phyloP scores from a whole-genome alignment of 768 basidiomycete genomes.

The Postia placenta region DNA sequence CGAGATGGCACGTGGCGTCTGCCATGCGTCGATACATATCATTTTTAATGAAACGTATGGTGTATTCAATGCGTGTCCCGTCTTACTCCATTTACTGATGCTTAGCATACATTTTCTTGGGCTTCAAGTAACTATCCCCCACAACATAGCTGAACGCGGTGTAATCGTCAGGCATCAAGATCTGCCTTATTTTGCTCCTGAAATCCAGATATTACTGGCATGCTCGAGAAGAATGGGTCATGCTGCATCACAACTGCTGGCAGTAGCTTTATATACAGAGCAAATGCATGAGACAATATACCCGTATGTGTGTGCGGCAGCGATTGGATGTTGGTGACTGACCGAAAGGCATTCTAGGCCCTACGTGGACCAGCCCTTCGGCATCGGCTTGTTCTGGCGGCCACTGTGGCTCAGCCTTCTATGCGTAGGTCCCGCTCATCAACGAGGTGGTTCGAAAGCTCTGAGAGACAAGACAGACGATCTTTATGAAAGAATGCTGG shows the following conservation, averaged over 20 bases:
- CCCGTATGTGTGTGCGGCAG: too few species aligned
- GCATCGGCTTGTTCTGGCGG: constrained; percentile 53
- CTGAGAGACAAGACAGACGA: constrained; percentile 22
- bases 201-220: constrained; percentile 31
- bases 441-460: too few species aligned
- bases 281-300: constrained; percentile 59
- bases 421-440: constrained; percentile 17
- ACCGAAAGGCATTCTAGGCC: constrained; percentile 31
- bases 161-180: too few species aligned
- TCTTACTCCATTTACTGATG: too few species aligned
- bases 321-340: too few species aligned
- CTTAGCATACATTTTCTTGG: constrained; percentile 68
- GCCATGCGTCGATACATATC: constrained; percentile 56
- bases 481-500: constrained; percentile 55
- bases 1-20: constrained; percentile 56
- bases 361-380: constrained; percentile 61
- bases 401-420: constrained; percentile 33
- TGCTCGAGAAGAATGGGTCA: constrained; percentile 36
- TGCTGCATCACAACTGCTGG: constrained; percentile 49
- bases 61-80: constrained; percentile 57
- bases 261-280: constrained; percentile 40
- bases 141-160: constrained; percentile 58
- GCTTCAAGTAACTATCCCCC: constrained; percentile 56
- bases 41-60: constrained; percentile 44
- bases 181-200: constrained; percentile 31